Evolutionary conservation across 805 yeast species (phyloP), one percentile per base, ranked within the genome.

Genomic region (Cyberlindnera suaveolens): DNA sequence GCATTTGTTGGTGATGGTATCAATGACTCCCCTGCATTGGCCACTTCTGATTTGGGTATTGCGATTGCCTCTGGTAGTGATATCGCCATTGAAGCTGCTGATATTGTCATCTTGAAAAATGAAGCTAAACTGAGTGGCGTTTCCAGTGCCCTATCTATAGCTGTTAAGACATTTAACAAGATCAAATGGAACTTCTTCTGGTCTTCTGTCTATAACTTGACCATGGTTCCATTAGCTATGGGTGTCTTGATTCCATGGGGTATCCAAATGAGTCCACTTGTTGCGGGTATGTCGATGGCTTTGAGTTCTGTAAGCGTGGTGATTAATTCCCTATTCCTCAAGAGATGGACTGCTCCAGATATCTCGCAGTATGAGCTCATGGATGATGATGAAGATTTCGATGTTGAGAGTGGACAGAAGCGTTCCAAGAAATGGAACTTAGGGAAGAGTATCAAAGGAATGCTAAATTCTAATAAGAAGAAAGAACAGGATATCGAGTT

Each of bases 1-100:
- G 91, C 90, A 6, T 89, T 95, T 71, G 82, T 93, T 18, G 99
- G 99, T 32, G 99, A 93, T 65, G 99, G 99, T 46, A 86, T 93
- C 51, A 93, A 93, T 62, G 99, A 93, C 61, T 95, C 98, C 0
- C 97, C 99, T 0, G 98, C 98, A 0, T 72, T 93, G 43, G 95
- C 87, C 1, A 75, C 83, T 43, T 85, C 96, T 1, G 87, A 89
- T 51, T 65, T 93, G 16, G 99, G 99, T 19, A 79, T 95, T 54
- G 93, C 98, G 10, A 78, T 95, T 45, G 82, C 95, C 9, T 77
- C 95, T 0, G 96, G 98, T 5, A 86, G 98, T 0, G 98, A 93
- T 56, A 86, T 93, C 52, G 98, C 99, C 1, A 84, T 93, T 52
- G 96, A 90, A 52, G 86, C 96, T n/a, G 96, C 99, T 0, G 96